These are phyloP conservation scores for Rutstroemia sydowiana DNA, from an alignment of 2,329 filamentous ascomycete genomes.

Conservation along the genomic window DNA sequence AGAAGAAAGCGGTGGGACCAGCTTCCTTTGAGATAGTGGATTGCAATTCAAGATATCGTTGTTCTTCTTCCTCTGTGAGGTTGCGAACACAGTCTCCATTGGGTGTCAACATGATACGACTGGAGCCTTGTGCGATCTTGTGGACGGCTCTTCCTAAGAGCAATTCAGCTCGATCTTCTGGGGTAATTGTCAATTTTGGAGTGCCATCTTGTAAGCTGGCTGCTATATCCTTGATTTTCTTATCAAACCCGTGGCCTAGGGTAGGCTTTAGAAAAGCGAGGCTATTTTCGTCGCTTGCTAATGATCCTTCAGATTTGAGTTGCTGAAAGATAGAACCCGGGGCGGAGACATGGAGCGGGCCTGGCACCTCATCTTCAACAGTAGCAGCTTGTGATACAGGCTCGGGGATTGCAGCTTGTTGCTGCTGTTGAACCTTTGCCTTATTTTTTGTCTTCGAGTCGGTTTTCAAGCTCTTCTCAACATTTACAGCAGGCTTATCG, in stretches of 20 bases:
- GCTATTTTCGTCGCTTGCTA: constrained; percentile 29
- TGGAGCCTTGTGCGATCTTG: constrained; percentile 55
- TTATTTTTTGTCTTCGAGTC: constrained; percentile 23
- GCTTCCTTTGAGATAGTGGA: constrained; percentile 44
- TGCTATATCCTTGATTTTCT: constrained; percentile 2
- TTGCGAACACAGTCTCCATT: constrained; percentile 71
- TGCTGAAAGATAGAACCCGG: constrained; percentile 33
- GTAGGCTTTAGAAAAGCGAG: constrained; percentile 33
- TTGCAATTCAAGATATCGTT: constrained; percentile 64
- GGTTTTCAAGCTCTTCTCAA: constrained; percentile 9
- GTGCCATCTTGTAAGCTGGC: constrained; percentile 20
- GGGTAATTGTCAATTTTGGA: constrained; percentile 41
- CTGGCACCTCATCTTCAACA: constrained; percentile 24
- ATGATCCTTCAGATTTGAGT: constrained; percentile 32
- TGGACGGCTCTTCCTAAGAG: constrained; percentile 51
- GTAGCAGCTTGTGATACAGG: constrained; percentile 14
- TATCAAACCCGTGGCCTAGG: neutral
- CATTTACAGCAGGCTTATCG: neutral
- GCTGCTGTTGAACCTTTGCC: constrained; percentile 15
- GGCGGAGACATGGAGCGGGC: constrained; percentile 25
- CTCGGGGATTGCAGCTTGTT: constrained; percentile 17
- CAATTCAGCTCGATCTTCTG: constrained; percentile 48
- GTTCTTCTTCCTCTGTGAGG: constrained; percentile 60
- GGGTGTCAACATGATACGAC: constrained; percentile 65
- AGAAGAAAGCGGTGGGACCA: constrained; percentile 49